A percentile compares a stretch with the other conserved stretches of the same genome.
These are phyloP conservation scores for Excoecaria cochinchinensis DNA, from an alignment of 345 rosid species.

Conservation along the genomic window DNA sequence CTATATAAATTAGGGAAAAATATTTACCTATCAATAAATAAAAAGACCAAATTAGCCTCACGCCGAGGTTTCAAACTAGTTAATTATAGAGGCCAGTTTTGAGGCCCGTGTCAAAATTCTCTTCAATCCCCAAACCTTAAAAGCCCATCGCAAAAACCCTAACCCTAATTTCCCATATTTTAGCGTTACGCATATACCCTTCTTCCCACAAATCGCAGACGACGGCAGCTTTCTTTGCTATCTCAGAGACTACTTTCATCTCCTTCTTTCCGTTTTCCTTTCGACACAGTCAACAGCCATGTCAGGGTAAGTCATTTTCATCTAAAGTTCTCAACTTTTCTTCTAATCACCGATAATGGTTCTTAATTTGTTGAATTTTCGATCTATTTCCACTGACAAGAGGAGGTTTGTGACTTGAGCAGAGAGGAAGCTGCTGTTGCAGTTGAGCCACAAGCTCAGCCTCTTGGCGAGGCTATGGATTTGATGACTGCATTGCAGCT, in stretches of 20 bases:
- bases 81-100: not conserved
- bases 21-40: too few species aligned
- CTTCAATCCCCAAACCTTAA: not conserved
- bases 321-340: not conserved
- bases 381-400: not conserved
- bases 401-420: not conserved
- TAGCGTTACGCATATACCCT: not conserved
- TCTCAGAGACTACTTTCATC: not conserved
- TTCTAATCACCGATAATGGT: not conserved
- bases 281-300: not conserved
- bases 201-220: not conserved
- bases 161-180: constrained; percentile 3
- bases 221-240: not conserved
- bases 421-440: constrained; percentile 28
- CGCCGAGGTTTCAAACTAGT: not conserved
- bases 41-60: not conserved
- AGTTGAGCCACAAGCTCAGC: constrained; percentile 20
- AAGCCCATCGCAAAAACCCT: not conserved
- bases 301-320: constrained; percentile 4
- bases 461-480: constrained; percentile 33
- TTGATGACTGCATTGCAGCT: constrained; percentile 32
- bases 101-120: not conserved
- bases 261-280: not conserved
- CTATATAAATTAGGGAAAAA: too few species aligned
- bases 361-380: too few species aligned